Percentiles rank a stretch among this genome's conserved stretches.
Evolutionary conservation across 345 rosid species (phyloP).

Genomic region (Arabis hirsuta): DNA sequence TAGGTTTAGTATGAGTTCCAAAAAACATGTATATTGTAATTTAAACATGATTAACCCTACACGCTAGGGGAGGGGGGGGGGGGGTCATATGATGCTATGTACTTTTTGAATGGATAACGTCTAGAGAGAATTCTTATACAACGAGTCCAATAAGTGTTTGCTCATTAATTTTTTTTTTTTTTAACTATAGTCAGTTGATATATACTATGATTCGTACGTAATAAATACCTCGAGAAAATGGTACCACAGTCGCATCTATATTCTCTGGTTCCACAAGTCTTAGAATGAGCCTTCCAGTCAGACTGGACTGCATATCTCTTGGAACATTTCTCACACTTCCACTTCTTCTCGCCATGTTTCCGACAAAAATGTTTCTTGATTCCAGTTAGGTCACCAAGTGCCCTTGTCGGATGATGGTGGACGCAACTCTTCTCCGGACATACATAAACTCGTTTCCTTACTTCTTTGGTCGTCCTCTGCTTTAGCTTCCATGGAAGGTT

Average conservation of each 20-base stretch:
- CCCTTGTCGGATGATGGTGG: slow-evolving; percentile 90
- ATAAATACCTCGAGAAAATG: slow-evolving; percentile 78
- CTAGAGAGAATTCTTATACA: too few species aligned
- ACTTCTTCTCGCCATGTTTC: slow-evolving; percentile 97
- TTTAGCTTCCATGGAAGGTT: slow-evolving; percentile 99
- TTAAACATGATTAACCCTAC: neutral
- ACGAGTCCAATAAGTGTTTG: too few species aligned
- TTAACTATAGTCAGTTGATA: too few species aligned
- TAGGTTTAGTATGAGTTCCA: neutral
- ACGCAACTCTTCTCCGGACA: slow-evolving; percentile 93
- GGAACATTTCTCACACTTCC: slow-evolving; percentile 96
- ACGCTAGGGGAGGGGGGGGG: too few species aligned
- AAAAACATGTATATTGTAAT: neutral
- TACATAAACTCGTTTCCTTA: slow-evolving; percentile 83
- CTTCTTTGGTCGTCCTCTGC: slow-evolving; percentile 86
- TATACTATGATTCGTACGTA: too few species aligned
- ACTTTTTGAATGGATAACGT: neutral
- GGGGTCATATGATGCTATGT: neutral
- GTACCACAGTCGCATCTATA: slow-evolving; percentile 97
- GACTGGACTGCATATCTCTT: slow-evolving; percentile 97
- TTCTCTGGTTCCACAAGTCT: slow-evolving; percentile 96
- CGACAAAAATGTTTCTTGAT: slow-evolving; percentile 95
- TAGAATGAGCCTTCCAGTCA: slow-evolving; percentile 98
- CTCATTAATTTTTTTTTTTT: too few species aligned
- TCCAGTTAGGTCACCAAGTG: slow-evolving; percentile 96